A percentile compares a stretch with the other conserved stretches of the same genome.
phyloP scores from a whole-genome alignment of 305 asterid species.

The Rubia peregrina region DNA sequence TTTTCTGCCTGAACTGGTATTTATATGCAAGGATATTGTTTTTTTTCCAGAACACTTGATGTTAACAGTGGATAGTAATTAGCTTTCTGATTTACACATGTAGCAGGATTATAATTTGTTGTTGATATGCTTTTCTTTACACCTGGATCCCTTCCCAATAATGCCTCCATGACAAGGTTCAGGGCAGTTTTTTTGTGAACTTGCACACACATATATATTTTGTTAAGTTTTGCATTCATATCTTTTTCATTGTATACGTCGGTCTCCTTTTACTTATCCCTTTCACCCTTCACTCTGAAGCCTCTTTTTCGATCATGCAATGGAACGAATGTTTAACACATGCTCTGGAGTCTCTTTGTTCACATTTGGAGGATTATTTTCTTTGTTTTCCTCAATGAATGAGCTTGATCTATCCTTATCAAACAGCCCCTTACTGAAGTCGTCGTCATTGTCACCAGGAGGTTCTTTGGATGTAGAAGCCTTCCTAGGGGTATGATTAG shows the following conservation, averaged over 20 bases:
- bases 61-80: too few species aligned
- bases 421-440: conserved; percentile 14
- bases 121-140: too few species aligned
- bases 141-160: too few species aligned
- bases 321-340: conserved; percentile 18
- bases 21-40: too few species aligned
- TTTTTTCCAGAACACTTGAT: too few species aligned
- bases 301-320: conserved; percentile 13
- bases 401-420: conserved; percentile 29
- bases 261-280: conserved; percentile 83
- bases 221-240: too few species aligned
- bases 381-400: conserved; percentile 14
- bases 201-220: too few species aligned
- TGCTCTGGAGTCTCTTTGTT: conserved; percentile 15
- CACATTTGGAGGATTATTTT: neutral
- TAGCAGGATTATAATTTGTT: too few species aligned
- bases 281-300: conserved; percentile 34
- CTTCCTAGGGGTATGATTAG: conserved; percentile 12
- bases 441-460: conserved; percentile 19
- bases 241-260: conserved; percentile 84
- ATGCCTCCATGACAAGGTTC: too few species aligned
- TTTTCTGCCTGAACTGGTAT: too few species aligned
- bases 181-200: too few species aligned
- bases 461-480: conserved; percentile 19
- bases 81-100: too few species aligned